Evolutionary conservation across 306 rosid species (phyloP).

Genomic region (Ormosia semicastrata): DNA sequence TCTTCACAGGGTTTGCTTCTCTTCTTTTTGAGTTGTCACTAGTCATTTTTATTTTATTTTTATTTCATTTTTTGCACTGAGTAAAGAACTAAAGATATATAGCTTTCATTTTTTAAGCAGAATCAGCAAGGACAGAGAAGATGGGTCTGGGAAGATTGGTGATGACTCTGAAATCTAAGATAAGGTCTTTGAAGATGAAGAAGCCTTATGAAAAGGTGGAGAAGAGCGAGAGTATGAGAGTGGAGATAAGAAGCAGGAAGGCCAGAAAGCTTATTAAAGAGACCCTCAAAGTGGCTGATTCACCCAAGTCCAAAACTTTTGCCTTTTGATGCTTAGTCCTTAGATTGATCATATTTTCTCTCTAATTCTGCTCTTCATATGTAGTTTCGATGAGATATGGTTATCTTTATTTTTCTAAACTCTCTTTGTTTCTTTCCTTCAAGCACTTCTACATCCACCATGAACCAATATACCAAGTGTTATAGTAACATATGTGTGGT

Average conservation of each 20-base stretch:
- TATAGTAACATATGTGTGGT: neutral
- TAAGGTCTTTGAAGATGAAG: conserved; percentile 68
- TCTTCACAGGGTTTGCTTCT: conserved; percentile 9
- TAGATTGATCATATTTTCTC: neutral
- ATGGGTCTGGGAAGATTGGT: conserved; percentile 63
- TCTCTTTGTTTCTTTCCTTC: neutral
- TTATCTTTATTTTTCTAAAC: neutral
- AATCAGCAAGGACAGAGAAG: conserved; percentile 28
- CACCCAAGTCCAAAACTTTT: conserved; percentile 58
- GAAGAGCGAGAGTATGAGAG: conserved; percentile 97
- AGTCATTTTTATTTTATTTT: too few relatives aligned
- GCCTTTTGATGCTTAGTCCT: conserved; percentile 34
- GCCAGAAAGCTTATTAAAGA: conserved; percentile 79
- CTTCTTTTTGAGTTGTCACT: neutral
- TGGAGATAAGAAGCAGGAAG: conserved; percentile 85
- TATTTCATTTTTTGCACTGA: neutral
- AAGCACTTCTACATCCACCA: neutral
- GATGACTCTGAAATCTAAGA: conserved; percentile 66
- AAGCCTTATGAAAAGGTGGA: conserved; percentile 79
- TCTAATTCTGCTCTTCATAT: neutral
- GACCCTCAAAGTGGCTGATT: conserved; percentile 74
- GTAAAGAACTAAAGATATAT: too few relatives aligned
- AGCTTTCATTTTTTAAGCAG: conserved; percentile 8
- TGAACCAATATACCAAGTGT: neutral
- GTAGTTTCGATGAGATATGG: neutral